These are phyloP conservation scores for Microsporum ferrugineum DNA, from an alignment of 2,329 filamentous ascomycete species.

Conservation along the genomic window DNA sequence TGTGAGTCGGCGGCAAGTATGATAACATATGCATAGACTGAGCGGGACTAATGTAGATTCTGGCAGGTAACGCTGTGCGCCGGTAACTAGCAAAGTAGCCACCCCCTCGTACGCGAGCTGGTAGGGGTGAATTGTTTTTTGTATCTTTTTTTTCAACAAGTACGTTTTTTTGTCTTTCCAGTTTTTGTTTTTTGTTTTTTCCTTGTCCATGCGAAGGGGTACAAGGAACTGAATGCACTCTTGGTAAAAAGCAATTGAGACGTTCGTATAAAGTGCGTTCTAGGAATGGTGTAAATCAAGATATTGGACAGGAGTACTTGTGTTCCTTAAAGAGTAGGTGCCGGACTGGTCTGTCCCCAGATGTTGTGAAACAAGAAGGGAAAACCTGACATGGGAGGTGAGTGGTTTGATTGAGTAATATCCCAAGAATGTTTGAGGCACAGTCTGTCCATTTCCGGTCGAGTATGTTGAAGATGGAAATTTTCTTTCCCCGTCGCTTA, in stretches of 20 bases:
- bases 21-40: slow-evolving; percentile 1
- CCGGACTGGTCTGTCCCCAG: neutral
- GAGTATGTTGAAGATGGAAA: neutral
- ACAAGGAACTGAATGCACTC: slow-evolving; percentile 2
- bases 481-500: neutral
- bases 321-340: neutral
- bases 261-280: slow-evolving; percentile 1
- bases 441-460: slow-evolving; percentile 2
- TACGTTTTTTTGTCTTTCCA: neutral
- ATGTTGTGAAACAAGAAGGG: slow-evolving; percentile 1
- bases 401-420: slow-evolving; percentile 2
- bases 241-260: neutral
- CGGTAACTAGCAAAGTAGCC: neutral
- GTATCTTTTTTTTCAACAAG: neutral
- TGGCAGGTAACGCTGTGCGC: slow-evolving; percentile 2
- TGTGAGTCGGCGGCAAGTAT: neutral
- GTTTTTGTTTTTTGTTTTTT: neutral
- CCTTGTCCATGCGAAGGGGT: neutral
- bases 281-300: neutral
- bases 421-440: slow-evolving; percentile 1
- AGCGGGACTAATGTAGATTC: neutral
- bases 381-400: neutral
- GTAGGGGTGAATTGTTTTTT: slow-evolving; percentile 5
- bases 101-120: slow-evolving; percentile 2
- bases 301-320: neutral